A percentile compares a stretch with the other conserved stretches of the same genome.
Conservation (phyloP, 176 grass and related monocot genomes). For the Tillandsia leiboldiana region DNA sequence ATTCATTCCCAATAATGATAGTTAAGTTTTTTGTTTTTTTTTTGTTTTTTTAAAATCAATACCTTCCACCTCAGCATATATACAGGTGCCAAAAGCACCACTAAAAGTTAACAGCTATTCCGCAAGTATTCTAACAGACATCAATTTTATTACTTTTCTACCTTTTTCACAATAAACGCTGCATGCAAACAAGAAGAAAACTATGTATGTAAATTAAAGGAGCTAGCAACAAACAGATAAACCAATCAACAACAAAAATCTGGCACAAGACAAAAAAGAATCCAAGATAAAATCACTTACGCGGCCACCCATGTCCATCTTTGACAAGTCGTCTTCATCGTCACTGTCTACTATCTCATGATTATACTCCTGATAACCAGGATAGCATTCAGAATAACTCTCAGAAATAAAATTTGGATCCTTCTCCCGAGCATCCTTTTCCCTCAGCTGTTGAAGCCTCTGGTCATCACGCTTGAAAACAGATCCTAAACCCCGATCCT, state of each 20-base stretch:
- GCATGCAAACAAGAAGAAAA: no score
- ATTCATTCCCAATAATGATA: no score
- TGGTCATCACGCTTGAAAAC: conserved; percentile 93
- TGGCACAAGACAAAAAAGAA: not conserved
- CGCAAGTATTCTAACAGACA: no score
- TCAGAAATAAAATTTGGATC: conserved; percentile 98
- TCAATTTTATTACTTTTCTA: no score
- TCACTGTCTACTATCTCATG: conserved; percentile 74
- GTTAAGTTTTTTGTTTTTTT: no score
- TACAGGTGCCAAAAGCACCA: no score
- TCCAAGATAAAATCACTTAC: conserved; percentile 37
- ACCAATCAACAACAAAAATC: not conserved
- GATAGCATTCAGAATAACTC: conserved; percentile 99
- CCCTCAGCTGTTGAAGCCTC: conserved; percentile 76
- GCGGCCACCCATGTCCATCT: conserved; percentile 99
- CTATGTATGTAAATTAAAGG: no score
- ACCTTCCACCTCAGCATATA: no score
- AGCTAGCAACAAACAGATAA: no score
- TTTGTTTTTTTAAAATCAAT: no score
- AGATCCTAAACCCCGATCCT: conserved; percentile 83
- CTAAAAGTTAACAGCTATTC: no score
- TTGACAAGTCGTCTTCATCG: conserved; percentile 88
- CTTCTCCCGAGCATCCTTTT: conserved; percentile 76
- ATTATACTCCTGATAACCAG: conserved; percentile 90
- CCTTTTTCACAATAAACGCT: no score